These are phyloP conservation scores for Lichtheimia ramosa DNA, from an alignment of 371 early-diverging fungal species.

Conservation along the genomic window DNA sequence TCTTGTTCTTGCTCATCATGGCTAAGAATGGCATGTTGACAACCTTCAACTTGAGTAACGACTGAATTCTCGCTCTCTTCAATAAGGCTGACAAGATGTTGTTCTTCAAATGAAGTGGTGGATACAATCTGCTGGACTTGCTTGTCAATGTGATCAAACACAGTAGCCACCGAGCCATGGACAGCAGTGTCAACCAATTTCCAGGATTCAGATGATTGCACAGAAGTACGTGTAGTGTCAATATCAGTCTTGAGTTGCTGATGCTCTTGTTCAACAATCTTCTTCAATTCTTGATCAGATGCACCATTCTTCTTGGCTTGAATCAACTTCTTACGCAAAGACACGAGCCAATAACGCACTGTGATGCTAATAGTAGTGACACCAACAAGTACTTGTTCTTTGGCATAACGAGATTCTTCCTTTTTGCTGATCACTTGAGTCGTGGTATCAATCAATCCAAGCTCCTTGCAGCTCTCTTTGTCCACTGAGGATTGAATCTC, in stretches of 20 bases:
- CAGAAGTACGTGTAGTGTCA: conserved; percentile 10
- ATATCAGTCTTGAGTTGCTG: conserved; percentile 22
- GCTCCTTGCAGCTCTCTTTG: conserved; percentile 14
- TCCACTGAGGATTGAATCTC: conserved; percentile 13
- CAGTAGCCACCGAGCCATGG: conserved; percentile 21
- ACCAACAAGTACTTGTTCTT: conserved; percentile 24
- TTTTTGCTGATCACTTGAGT: conserved; percentile 18
- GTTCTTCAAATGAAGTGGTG: conserved; percentile 19
- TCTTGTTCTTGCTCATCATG: conserved; percentile 14
- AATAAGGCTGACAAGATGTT: conserved; percentile 19
- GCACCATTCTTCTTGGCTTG: conserved; percentile 29
- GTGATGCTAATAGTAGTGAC: conserved; percentile 32
- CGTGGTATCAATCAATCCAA: conserved; percentile 10
- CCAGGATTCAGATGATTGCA: conserved; percentile 18
- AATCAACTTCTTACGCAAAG: conserved; percentile 18
- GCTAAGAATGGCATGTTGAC: conserved; percentile 28
- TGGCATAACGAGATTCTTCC: conserved; percentile 2
- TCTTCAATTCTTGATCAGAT: conserved; percentile 33
- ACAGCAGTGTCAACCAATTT: conserved; percentile 4
- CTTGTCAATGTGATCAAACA: conserved; percentile 25
- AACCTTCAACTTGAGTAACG: conserved; percentile 25
- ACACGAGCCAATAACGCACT: conserved; percentile 33
- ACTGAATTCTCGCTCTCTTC: conserved; percentile 24
- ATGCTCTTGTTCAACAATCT: conserved; percentile 22
- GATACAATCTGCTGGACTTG: conserved; percentile 18